These are phyloP conservation scores for Suillus sp. DNA, from an alignment of 768 basidiomycete species.

Conservation along the genomic window DNA sequence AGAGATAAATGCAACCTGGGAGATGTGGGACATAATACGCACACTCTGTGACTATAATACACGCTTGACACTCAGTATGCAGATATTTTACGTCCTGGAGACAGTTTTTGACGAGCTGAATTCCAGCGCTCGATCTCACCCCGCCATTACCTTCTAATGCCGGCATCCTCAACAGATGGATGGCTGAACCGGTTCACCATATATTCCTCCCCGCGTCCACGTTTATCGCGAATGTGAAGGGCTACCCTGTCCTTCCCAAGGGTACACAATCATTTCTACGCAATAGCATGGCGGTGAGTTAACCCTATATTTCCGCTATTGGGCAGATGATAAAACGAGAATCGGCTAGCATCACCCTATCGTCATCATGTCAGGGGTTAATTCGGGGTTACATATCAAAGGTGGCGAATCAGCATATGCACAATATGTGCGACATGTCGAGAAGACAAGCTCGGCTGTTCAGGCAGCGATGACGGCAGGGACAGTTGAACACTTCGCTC, in stretches of 20 bases:
- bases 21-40: conserved; percentile 97
- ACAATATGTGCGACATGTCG: conserved; percentile 85
- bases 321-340: conserved; percentile 22
- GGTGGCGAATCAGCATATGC: conserved; percentile 89
- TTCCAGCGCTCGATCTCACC: conserved; percentile 85
- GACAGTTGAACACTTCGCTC: conserved; percentile 87
- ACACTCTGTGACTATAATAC: conserved; percentile 85
- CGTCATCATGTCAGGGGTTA: conserved; percentile 76
- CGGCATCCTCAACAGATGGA: conserved; percentile 83
- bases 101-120: conserved; percentile 18
- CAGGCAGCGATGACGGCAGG: conserved; percentile 65
- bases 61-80: conserved; percentile 71
- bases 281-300: conserved; percentile 80
- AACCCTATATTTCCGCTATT: conserved; percentile 16
- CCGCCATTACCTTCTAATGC: conserved; percentile 81
- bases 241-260: conserved; percentile 95
- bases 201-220: conserved; percentile 87
- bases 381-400: conserved; percentile 61
- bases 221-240: conserved; percentile 95
- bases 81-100: conserved; percentile 10
- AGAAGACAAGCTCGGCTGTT: conserved; percentile 72
- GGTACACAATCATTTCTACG: conserved; percentile 89
- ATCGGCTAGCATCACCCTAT: conserved; percentile 75
- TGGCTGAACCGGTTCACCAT: conserved; percentile 88
- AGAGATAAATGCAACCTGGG: conserved; percentile 83